phyloP scores from a whole-genome alignment of 192 early-diverging fungal genomes.

The Irineochytrium annulatum region DNA sequence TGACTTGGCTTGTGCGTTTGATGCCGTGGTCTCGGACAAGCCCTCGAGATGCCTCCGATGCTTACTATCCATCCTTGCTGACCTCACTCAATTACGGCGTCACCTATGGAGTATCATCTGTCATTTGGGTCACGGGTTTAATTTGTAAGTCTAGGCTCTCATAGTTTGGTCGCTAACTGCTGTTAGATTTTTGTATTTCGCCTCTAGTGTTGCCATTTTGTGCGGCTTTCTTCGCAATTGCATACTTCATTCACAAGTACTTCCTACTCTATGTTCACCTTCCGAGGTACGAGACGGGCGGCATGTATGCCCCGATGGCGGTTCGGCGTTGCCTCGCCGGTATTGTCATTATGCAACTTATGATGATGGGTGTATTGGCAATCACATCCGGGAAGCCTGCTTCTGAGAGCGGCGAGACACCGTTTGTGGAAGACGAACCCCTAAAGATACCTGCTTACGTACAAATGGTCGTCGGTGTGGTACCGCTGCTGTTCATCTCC shows the following conservation, averaged over 20 bases:
- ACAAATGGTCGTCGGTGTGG: constrained; percentile 45
- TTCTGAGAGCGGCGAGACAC: background rate
- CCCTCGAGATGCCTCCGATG: constrained; percentile 40
- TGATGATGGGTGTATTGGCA: constrained; percentile 51
- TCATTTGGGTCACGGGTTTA: constrained; percentile 48
- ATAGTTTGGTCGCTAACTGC: background rate
- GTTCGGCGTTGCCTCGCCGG: constrained; percentile 47
- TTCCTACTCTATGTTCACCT: constrained; percentile 50
- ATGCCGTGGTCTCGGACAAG: constrained; percentile 26
- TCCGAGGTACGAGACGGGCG: constrained; percentile 49
- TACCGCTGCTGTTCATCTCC: constrained; percentile 40
- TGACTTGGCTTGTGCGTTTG: constrained; percentile 39
- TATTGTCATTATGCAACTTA: constrained; percentile 47
- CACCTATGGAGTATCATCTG: constrained; percentile 42
- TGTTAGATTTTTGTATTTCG: constrained; percentile 36
- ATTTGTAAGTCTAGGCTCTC: constrained; percentile 12
- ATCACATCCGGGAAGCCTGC: constrained; percentile 24
- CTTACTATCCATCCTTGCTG: constrained; percentile 49
- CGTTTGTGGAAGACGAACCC: background rate
- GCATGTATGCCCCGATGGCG: constrained; percentile 38
- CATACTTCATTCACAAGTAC: constrained; percentile 54
- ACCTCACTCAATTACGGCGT: constrained; percentile 52
- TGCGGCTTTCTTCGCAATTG: constrained; percentile 38
- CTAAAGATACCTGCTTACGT: constrained; percentile 14
- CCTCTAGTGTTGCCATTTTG: constrained; percentile 52